phyloP scores from a whole-genome alignment of 2,329 filamentous ascomycete genomes.

The Drechslerella coelobrocha region DNA sequence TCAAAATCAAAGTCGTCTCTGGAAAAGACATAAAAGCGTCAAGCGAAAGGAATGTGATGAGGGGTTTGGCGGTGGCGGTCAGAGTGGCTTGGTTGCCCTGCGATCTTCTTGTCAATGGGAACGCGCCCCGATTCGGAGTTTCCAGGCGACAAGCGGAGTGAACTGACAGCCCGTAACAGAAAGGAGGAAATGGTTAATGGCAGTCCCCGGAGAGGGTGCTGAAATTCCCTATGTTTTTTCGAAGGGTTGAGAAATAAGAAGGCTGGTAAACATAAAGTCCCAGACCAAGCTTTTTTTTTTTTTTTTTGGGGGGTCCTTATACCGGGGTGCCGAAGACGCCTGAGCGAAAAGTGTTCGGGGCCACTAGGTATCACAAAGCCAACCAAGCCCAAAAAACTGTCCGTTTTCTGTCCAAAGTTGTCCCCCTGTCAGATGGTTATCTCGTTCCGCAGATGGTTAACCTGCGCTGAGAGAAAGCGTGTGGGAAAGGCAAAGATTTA shows the following conservation, averaged over 20 bases:
- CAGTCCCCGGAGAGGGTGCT: constrained; percentile 38
- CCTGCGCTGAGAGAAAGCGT: not conserved
- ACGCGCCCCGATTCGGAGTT: constrained; percentile 47
- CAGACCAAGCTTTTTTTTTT: constrained; percentile 22
- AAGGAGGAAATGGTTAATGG: constrained; percentile 19
- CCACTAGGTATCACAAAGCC: constrained; percentile 46
- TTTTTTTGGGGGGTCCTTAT: too few species aligned
- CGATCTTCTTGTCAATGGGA: constrained; percentile 7
- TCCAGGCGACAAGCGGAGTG: constrained; percentile 43
- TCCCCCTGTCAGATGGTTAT: not conserved
- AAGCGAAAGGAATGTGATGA: constrained; percentile 48
- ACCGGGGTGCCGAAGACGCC: constrained; percentile 32
- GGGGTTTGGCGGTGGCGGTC: constrained; percentile 42
- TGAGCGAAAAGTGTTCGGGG: constrained; percentile 26
- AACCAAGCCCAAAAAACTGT: constrained; percentile 26
- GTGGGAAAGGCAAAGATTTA: not conserved
- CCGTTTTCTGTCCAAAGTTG: constrained; percentile 42
- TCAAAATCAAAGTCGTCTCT: constrained; percentile 44
- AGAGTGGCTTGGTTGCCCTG: constrained; percentile 35
- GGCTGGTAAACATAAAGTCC: constrained; percentile 35
- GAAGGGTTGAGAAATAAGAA: constrained; percentile 37
- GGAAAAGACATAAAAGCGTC: constrained; percentile 43
- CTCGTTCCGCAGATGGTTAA: not conserved
- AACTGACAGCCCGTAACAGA: constrained; percentile 17
- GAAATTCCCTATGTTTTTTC: constrained; percentile 16